Conservation (phyloP, 2,329 filamentous ascomycete genomes). For the Blumeriella jaapii region DNA sequence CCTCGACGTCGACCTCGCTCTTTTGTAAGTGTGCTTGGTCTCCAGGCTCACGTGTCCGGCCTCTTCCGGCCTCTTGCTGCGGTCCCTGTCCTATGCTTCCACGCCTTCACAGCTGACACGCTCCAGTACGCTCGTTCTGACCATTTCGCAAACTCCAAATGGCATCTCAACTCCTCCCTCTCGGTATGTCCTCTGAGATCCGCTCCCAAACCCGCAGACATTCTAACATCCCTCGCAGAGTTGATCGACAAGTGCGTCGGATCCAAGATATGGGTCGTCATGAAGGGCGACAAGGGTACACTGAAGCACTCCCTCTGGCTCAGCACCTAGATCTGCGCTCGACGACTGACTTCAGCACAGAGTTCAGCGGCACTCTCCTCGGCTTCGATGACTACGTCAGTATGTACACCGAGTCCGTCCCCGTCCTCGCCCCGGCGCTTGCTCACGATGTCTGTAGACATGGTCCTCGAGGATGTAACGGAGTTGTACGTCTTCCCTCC, state of each 20-base stretch:
- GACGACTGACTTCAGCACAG: slow-evolving; percentile 34
- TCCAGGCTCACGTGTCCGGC: too few relatives aligned
- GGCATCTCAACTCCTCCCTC: slow-evolving; percentile 26
- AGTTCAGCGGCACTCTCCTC: slow-evolving; percentile 88
- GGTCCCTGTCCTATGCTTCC: too few relatives aligned
- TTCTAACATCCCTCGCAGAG: slow-evolving; percentile 42
- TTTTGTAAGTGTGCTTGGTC: too few relatives aligned
- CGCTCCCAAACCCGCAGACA: slow-evolving; percentile 9
- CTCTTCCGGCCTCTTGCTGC: too few relatives aligned
- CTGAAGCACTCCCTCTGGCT: too few relatives aligned
- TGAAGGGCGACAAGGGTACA: slow-evolving; percentile 98
- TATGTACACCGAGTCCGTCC: slow-evolving; percentile 48
- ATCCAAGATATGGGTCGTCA: slow-evolving; percentile 95
- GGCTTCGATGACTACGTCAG: slow-evolving; percentile 99
- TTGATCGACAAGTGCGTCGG: slow-evolving; percentile 98
- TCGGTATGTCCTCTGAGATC: slow-evolving; percentile 14
- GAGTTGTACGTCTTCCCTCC: slow-evolving; percentile 61
- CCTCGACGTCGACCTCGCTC: too few relatives aligned
- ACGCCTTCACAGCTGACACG: too few relatives aligned
- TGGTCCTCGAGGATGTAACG: slow-evolving; percentile 95
- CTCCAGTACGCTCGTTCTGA: background rate
- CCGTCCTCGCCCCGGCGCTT: too few relatives aligned
- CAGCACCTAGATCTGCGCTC: background rate
- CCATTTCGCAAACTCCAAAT: slow-evolving; percentile 9
- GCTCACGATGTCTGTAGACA: slow-evolving; percentile 64